Evolutionary conservation across 768 basidiomycete genomes (phyloP).

Genomic region (Trametes elegans): DNA sequence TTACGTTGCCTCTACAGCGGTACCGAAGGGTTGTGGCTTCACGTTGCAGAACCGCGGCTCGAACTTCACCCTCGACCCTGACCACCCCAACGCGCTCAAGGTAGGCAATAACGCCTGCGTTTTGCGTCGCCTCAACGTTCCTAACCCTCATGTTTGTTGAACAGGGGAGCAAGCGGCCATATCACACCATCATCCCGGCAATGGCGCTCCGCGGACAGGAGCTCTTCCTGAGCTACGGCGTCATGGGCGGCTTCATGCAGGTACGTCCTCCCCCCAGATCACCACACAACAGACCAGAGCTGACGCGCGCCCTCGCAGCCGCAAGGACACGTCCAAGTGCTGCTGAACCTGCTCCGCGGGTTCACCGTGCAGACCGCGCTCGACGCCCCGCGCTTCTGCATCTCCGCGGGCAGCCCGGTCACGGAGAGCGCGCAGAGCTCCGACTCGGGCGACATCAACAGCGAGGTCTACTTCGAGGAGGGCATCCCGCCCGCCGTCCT

Average conservation of each 20-base stretch:
- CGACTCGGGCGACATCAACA: slow-evolving; percentile 65
- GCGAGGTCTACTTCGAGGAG: slow-evolving; percentile 89
- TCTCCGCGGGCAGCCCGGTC: slow-evolving; percentile 79
- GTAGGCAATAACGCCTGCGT: slow-evolving; percentile 40
- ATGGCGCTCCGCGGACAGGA: slow-evolving; percentile 77
- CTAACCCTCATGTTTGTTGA: background rate
- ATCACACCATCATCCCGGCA: slow-evolving; percentile 95
- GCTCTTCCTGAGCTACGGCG: slow-evolving; percentile 84
- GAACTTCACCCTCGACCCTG: slow-evolving; percentile 75
- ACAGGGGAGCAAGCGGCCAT: slow-evolving; percentile 79
- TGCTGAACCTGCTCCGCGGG: slow-evolving; percentile 87
- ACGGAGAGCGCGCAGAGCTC: slow-evolving; percentile 43
- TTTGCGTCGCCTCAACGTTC: background rate
- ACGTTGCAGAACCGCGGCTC: slow-evolving; percentile 93
- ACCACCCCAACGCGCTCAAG: slow-evolving; percentile 83
- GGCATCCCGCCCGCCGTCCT: slow-evolving; percentile 65
- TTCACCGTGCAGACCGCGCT: slow-evolving; percentile 86
- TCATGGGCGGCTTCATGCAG: slow-evolving; percentile 94
- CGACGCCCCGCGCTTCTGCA: slow-evolving; percentile 95
- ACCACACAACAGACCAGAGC: background rate
- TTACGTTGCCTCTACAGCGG: slow-evolving; percentile 43
- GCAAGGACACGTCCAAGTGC: slow-evolving; percentile 94
- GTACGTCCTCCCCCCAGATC: slow-evolving; percentile 29
- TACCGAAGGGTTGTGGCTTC: slow-evolving; percentile 94
- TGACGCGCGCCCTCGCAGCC: slow-evolving; percentile 48